Conservation (phyloP, 2,329 filamentous ascomycete species). For the Chaetomiaceae sp. region DNA sequence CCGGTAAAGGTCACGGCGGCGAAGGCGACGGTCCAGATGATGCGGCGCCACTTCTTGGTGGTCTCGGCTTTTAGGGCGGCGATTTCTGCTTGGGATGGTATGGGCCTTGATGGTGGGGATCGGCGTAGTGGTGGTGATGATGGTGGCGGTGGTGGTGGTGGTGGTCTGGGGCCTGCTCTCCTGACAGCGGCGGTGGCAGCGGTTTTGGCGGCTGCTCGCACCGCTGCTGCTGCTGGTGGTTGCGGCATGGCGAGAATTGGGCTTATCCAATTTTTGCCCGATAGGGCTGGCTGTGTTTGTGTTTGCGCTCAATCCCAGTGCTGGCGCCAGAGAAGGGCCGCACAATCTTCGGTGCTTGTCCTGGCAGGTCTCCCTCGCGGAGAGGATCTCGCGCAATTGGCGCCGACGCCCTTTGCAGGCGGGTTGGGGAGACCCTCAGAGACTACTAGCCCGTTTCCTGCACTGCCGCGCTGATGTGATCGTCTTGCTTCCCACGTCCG, state of each 20-base stretch:
- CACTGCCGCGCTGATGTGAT: too few relatives aligned
- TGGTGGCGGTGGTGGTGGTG: not conserved
- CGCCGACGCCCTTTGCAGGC: too few relatives aligned
- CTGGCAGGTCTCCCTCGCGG: not conserved
- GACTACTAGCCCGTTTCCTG: too few relatives aligned
- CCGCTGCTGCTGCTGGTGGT: not conserved
- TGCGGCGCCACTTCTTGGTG: not conserved
- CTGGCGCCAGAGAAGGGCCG: conserved; percentile 22
- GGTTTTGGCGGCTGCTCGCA: not conserved
- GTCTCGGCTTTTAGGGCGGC: not conserved
- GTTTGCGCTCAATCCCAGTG: conserved; percentile 26
- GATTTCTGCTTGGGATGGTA: not conserved
- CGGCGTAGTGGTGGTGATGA: not conserved
- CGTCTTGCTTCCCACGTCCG: too few relatives aligned
- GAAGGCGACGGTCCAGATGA: conserved; percentile 28
- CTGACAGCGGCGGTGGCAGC: not conserved
- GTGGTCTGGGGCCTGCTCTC: not conserved
- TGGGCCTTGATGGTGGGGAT: not conserved
- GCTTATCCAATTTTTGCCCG: too few relatives aligned
- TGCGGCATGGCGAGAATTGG: conserved; percentile 1
- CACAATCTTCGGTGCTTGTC: conserved; percentile 6
- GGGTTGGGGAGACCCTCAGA: too few relatives aligned
- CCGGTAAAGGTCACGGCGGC: conserved; percentile 31
- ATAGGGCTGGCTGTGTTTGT: too few relatives aligned
- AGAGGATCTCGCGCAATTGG: too few relatives aligned